Base-by-base conservation (phyloP, 495 filamentous ascomycete genomes). In the Podospora appendiculata region DNA sequence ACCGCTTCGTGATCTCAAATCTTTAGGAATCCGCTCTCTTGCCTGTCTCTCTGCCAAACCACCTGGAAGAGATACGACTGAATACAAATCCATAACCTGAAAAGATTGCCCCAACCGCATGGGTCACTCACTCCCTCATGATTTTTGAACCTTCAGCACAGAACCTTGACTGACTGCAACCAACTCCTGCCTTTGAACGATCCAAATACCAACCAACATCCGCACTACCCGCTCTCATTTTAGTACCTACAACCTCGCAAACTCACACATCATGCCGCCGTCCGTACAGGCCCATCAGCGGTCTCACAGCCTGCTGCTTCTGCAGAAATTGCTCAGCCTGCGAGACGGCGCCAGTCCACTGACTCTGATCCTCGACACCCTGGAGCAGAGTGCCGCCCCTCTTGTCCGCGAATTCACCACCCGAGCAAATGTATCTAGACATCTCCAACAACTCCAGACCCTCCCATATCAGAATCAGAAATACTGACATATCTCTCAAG, bases 301-400 rank as follows among this genome's bases (percentile, higher is more conserved):
- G 44, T 87, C 88, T 19, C 92, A 96, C 69, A 92, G 89, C 69
- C 67, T 95, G 43, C 82, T 96, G 6, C 71, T 96, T 1, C 83
- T 96, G 39, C 88, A 90, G 49, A 92, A 91, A 54, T 71, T 96
- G 3, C 75, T 97, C 47, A 84, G 80, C 57, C 69, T 87, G 12
- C 74, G 88, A 34, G 90, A 95, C 62, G 84, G 79, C 17, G 84
- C 84, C 2, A 94, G 89, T 32, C 92, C 90, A 1, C 82, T 97
- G 45, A 95, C 91, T 0, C 67, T 96, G 32, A 69, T 97, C 8
- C 74, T 93, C 49, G 92, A 96, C 70, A 87, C 79, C 13, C 67
- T 96, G 39, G 90, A 94, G 67, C 92, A 96, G 68, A 82, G 85
- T 18, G 86, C 82, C 11, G 77, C 71, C 19, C 86, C 85, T 6